Evolutionary conservation across 1,139 yeast genomes (phyloP), one percentile per base, ranked within the genome.

Genomic region (Protomyces inouyei): DNA sequence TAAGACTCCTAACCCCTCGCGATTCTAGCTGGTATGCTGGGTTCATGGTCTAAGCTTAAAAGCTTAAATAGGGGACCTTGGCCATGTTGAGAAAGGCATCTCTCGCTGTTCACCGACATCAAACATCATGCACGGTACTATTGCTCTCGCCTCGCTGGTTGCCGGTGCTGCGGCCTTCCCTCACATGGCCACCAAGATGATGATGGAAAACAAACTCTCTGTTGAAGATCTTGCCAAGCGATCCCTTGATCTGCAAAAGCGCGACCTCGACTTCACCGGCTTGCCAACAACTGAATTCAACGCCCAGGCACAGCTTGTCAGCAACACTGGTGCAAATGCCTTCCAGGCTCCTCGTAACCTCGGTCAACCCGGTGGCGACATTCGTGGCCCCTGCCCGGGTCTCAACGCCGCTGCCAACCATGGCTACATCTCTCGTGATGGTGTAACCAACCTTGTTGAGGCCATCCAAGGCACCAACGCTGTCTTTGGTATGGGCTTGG

Each of bases 331-430:
- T 4, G 36, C n/a, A 2, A 43, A 59, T 40, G 55, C 48, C 57
- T 59, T 52, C 57, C 32, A 32, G 35, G 63, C 63, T 28, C 56
- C 63, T 18, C 43, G 53, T 43, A 43, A 43, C 25, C 23, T 43
- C 23, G 48, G 48, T 10, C 53, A 52, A 14, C 40, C 57, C 9
- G 63, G 57, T 3, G 63, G 63, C 18, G 63, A 59, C 52, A 52
- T 52, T 21, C 56, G 63, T 14, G 63, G 63, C 3, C 63, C 63
- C 2, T 59, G 63, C 36, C 63, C 63, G 10, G 63, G 63, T 25
- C 45, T 59, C 35, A 59, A 59, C 25, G 63, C 63, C 3, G 51
- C 48, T 14, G 63, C 63, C 35, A 59, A 59, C 52, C 63, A 59
- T n/a, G 52, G 52, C 21, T 59, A 59, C 63, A 59, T 59, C 32